Percentiles rank a stretch among this genome's conserved stretches.
phyloP scores from a whole-genome alignment of 2,329 filamentous ascomycete genomes.

The Parastagonospora nodorum region DNA sequence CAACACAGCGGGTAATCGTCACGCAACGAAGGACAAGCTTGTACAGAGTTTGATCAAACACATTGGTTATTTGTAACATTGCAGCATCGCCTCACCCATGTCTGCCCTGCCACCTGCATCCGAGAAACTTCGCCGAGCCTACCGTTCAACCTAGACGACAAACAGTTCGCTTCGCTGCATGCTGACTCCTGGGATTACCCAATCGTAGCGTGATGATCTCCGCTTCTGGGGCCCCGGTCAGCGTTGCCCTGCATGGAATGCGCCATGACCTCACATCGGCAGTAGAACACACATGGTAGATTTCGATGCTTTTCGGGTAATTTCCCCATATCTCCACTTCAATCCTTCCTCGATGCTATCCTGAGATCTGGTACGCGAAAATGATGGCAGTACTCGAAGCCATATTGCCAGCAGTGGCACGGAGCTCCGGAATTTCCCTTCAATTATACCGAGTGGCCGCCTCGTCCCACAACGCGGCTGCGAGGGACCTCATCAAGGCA shows the following conservation, averaged over 20 bases:
- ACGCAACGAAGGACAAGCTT: not conserved
- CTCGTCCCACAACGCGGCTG: constrained; percentile 23
- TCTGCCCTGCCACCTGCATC: constrained; percentile 7
- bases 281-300: constrained; percentile 23
- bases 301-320: constrained; percentile 16
- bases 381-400: constrained; percentile 43
- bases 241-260: constrained; percentile 27
- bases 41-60: not conserved
- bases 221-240: constrained; percentile 31
- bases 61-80: not conserved
- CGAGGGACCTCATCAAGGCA: constrained; percentile 33
- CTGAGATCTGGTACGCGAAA: constrained; percentile 1
- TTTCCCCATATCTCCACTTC: constrained; percentile 12
- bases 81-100: constrained; percentile 15
- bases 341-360: constrained; percentile 2
- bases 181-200: constrained; percentile 12
- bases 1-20: not conserved
- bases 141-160: constrained; percentile 14
- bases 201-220: constrained; percentile 24
- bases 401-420: constrained; percentile 41
- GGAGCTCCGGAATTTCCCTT: constrained; percentile 40
- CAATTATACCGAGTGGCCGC: constrained; percentile 40
- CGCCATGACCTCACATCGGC: constrained; percentile 32
- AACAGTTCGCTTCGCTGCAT: constrained; percentile 20
- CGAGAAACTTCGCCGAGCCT: constrained; percentile 19